Evolutionary conservation across 2,329 filamentous ascomycete genomes (phyloP), one percentile per base, ranked within the genome.

Genomic region (Ilyonectria sp.): DNA sequence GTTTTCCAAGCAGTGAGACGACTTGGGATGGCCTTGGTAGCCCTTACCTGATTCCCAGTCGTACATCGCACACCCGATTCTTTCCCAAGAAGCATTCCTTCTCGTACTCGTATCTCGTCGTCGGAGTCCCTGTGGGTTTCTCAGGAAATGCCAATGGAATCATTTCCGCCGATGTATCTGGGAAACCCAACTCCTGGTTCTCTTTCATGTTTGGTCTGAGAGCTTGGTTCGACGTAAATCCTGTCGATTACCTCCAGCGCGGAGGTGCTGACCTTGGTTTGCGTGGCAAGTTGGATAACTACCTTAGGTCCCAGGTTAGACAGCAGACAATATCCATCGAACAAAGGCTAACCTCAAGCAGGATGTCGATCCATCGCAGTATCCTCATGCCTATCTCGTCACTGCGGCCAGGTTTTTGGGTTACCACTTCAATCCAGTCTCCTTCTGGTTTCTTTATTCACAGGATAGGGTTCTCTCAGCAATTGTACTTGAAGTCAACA

Each of bases 381-480:
- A 92, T 80, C 88, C 90, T 11, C 85, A 90, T 73, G 91, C 90
- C 0, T 94, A 94, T 72, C 82, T 95, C 4, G 84, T 93, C 23
- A 94, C 93, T 2, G 91, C 91, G 4, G 88, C 92, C 6, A 86
- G 86, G 33, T 91, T 94, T 68, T 77, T 93, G 6, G 90, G 91
- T 3, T 93, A 92, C 75, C 87, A 89, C 23, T 94, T 93, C 80
- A 94, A 94, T 72, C 92, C 92, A 0, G 90, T 92, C 3, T 94
- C 92, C 0, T 93, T 94, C 74, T 95, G 92, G 91, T 94, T 94
- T 71, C 85, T 95, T 2, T 94, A 95, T 76, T 86, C 89, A 13
- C 71, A 79, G 0, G 79, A 87, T 9, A 86, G 86, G 64, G 79
- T 85, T 6, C 82, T 94, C 15, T 86, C 84, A 26, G 90, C 89